Base-by-base conservation (phyloP, 768 basidiomycete genomes). In the Tulasnella calospora region DNA sequence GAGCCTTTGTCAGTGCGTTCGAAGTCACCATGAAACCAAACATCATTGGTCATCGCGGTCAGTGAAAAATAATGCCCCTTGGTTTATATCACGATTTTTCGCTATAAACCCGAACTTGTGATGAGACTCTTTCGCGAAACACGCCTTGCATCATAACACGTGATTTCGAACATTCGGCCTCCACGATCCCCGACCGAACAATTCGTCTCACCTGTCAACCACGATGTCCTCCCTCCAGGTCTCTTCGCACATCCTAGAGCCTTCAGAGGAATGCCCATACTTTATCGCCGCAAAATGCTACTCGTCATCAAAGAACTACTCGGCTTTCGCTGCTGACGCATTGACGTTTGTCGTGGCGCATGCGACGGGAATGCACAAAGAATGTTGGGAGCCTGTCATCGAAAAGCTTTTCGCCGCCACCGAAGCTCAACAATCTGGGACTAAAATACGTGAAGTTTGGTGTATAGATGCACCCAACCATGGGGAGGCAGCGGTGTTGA, bases 381-480 rank as follows among this genome's bases (percentile, higher is more conserved):
- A 78, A 51, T 73, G 44, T 30, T 78, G 69, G 69, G 69, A 78
- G 27, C 77, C 46, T 21, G 71, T 73, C 27, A 41, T 78, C 70
- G 77, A 57, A 27, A 55, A n/a, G 10, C 61, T 78, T 23, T 41
- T 78, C 71, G n/a, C 30, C 33, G 21, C 51, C 13, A 57, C n/a
- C 27, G 55, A 30, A 1, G 35, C 46, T 40, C 75, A 70, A 69
- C 13, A 40, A 17, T 78, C n/a, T 17, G 19, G 27, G 19, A 23
- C 38, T 12, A 33, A 70, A 15, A 78, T 78, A 27, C n/a, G 30
- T 17, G 67, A 78, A 33, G 70, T 67, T 27, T 78, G 77, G 77
- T 78, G 67, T 30, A 71, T 78, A 23, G 77, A 78, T 41, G 61
- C 67, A 30, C 70, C 75, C 13, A 38, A 76, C 67, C 75, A 76